phyloP scores from a whole-genome alignment of 176 grass and related monocot genomes.

The Triticum turgidum region DNA sequence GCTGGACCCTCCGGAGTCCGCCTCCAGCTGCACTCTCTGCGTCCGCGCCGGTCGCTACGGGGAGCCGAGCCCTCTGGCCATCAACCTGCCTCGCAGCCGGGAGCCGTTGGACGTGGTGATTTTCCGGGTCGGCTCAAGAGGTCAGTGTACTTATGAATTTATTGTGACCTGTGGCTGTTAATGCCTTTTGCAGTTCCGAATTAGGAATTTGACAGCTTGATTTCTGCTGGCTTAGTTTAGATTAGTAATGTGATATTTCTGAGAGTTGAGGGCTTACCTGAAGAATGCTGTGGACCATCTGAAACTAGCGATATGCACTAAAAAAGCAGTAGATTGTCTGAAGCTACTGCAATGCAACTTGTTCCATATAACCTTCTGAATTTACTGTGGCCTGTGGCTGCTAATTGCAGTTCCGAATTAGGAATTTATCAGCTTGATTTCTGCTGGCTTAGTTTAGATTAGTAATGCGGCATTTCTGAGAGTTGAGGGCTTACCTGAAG shows the following conservation, averaged over 20 bases:
- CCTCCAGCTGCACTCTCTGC: not conserved
- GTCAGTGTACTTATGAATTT: not conserved
- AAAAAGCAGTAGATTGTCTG: not conserved
- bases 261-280: not conserved
- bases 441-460: not conserved
- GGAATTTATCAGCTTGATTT: not conserved
- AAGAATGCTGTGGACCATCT: not conserved
- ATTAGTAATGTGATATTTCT: not conserved
- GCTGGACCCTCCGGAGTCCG: not conserved
- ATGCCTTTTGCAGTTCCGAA: not conserved
- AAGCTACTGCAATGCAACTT: not conserved
- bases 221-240: not conserved
- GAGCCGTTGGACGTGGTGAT: not conserved
- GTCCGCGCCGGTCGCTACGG: not conserved
- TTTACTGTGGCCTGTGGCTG: not conserved
- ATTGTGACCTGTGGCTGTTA: not conserved
- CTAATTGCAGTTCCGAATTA: not conserved
- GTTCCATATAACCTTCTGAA: not conserved
- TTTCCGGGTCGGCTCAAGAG: not conserved
- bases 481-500: not conserved
- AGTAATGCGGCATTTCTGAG: not conserved
- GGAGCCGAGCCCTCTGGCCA: slow-evolving; percentile 1
- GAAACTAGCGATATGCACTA: not conserved
- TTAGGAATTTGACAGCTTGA: not conserved
- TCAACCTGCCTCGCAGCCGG: slow-evolving; percentile 24